Evolutionary conservation across 352 stramenopile genomes (phyloP).

Genomic region (Phytophthora fragariaefolia): DNA sequence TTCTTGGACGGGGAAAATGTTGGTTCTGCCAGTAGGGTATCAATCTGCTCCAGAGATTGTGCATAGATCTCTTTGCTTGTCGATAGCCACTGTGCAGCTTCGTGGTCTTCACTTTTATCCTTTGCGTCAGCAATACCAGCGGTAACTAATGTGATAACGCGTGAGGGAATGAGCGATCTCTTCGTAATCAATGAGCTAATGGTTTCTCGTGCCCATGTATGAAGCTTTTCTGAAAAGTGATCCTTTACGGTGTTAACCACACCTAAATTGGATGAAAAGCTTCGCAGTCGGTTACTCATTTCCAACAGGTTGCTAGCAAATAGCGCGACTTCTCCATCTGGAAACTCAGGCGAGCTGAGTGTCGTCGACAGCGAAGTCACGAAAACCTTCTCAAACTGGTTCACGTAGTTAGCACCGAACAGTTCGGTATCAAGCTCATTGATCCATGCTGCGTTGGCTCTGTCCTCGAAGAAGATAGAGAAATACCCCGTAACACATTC

Average conservation of each 20-base stretch:
- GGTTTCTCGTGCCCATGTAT: constrained; percentile 48
- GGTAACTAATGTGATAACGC: constrained; percentile 39
- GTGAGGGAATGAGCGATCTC: constrained; percentile 43
- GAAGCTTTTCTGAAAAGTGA: constrained; percentile 39
- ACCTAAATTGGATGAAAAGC: constrained; percentile 35
- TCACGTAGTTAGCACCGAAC: constrained; percentile 51
- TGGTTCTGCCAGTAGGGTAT: constrained; percentile 28
- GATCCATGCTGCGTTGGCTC: constrained; percentile 42
- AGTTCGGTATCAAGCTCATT: constrained; percentile 27
- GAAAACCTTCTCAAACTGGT: constrained; percentile 72
- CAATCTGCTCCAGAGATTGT: constrained; percentile 42
- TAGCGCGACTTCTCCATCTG: constrained; percentile 39
- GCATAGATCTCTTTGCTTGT: constrained; percentile 46
- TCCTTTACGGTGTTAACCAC: constrained; percentile 39
- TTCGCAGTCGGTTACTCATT: constrained; percentile 47
- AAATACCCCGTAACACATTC: constrained; percentile 79
- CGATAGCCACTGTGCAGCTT: constrained; percentile 42
- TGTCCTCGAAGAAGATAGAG: constrained; percentile 64
- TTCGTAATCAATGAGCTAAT: constrained; percentile 38
- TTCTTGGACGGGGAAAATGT: constrained; percentile 32
- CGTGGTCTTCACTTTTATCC: constrained; percentile 17
- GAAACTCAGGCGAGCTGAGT: constrained; percentile 49
- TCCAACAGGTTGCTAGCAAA: constrained; percentile 54
- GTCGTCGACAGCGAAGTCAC: constrained; percentile 47
- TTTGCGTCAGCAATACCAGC: constrained; percentile 25